Evolutionary conservation across 1,284 basidiomycete species (phyloP), one percentile per base, ranked within the genome.

Genomic region (Ceratobasidium sp.): DNA sequence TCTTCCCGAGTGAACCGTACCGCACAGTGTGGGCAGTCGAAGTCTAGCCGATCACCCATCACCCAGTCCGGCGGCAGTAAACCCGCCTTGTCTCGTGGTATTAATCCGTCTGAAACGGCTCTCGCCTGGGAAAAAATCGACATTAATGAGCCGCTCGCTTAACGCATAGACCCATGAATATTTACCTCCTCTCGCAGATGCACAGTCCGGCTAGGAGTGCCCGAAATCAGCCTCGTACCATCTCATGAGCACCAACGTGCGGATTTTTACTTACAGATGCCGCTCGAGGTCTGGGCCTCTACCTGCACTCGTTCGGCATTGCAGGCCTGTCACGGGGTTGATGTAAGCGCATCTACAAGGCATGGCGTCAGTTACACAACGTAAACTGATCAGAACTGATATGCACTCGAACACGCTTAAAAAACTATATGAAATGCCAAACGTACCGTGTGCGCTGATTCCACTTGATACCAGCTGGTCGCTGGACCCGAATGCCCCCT

Each of bases 401-500:
- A 64, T 30, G 41, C 59, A 44, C 30, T 38, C 23, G n/a, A 62
- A 48, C 30, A 27, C 59, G 70, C 44, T 30, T 35, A 30, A 33
- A 27, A 7, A 65, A 30, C 33, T n/a, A 8, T 7, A 52, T 23
- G 27, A 23, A 73, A 52, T 33, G 41, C 18, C 8, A 50, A 35
- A 75, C 73, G 16, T 65, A 55, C 73, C 73, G 44, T 23, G 73
- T 75, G 60, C 73, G 73, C 35, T 75, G 73, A 44, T 75, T 75
- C 73, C 73, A 75, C 23, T 75, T 75, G 60, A 75, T 65, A 52
- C 73, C 73, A 46, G 73, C 73, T 5, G 73, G 73, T n/a, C 73
- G 59, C 16, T 75, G 73, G 41, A 75, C 73, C 6, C 73, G 73
- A 46, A 75, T 75, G 14, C 46, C 41, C 23, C 60, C 73, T 54